Percentiles rank a stretch among this genome's conserved stretches.
phyloP scores from a whole-genome alignment of 345 rosid genomes.

The Gossypium stocksii region DNA sequence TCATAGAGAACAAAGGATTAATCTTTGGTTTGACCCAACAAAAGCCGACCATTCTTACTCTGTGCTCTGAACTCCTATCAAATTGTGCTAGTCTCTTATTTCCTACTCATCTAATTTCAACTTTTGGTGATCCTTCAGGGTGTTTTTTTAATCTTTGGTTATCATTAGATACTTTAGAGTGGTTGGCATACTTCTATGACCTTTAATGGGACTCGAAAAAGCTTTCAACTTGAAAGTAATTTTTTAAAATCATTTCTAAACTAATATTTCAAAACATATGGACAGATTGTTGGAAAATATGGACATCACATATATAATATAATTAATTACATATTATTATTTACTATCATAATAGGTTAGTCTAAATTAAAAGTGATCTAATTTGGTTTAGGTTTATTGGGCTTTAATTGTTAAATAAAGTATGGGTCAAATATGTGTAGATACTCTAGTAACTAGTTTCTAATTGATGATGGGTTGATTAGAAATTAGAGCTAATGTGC shows the following conservation, averaged over 20 bases:
- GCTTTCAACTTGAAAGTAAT: neutral
- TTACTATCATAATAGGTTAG: too few species aligned
- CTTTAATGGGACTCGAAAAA: neutral
- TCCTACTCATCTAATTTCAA: neutral
- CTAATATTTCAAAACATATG: neutral
- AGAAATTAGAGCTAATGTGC: too few species aligned
- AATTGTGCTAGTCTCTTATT: constrained; percentile 47
- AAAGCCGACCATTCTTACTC: constrained; percentile 49
- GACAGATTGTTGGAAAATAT: constrained; percentile 3
- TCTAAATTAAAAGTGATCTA: too few species aligned
- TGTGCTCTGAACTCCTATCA: constrained; percentile 62
- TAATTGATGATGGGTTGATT: too few species aligned
- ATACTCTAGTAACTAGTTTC: too few species aligned
- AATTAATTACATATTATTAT: too few species aligned
- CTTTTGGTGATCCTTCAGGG: neutral
- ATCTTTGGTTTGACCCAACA: constrained; percentile 87
- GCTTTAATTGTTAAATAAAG: too few species aligned
- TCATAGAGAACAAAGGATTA: constrained; percentile 68
- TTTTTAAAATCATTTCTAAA: neutral
- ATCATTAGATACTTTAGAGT: neutral
- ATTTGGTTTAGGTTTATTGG: too few species aligned
- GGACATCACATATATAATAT: too few species aligned
- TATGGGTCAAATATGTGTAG: too few species aligned
- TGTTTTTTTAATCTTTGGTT: neutral
- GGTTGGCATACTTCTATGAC: neutral